Base-by-base conservation (phyloP, 1,139 yeast species). In the Zygosaccharomyces pseudobailii region DNA sequence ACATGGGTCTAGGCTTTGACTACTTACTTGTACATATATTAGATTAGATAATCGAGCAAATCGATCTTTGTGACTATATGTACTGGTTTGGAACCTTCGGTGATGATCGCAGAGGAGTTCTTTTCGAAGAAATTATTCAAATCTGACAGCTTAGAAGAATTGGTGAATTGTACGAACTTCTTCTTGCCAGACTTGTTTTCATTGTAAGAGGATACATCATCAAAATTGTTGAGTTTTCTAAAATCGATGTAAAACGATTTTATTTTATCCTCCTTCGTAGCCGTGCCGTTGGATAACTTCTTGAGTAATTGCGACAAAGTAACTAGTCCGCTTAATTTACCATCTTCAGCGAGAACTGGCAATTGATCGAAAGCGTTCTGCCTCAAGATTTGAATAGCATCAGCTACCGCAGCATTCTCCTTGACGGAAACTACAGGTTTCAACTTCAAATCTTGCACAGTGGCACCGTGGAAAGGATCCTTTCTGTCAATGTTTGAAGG, bases 1-100 rank as follows among this genome's bases (percentile, higher is more conserved):
- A 28, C 25, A 31, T 27, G n/a, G 19, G 28, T 21, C 13, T 20
- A 5, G 19, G 19, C 25, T 9, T 13, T 13, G 17, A 9, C 19
- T 28, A 31, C 24, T 31, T 47, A 40, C 45, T 41, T 41, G 50
- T 43, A 42, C 40, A 47, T 47, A 44, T 27, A 17, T 43, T 34
- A 37, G 23, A 24, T 53, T 53, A 60, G 75, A 69, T 76, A 87
- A 40, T 87, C 79, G 60, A 87, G 74, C 66, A 87, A 74, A 67
- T 87, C 95, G 60, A 87, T 94, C 74, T 87, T 87, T 55, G 95
- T 87, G 51, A 87, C 95, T 51, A 87, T 84, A 66, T 87, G 94
- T 42, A 85, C 77, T 43, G 95, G 95, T 64, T 78, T 83, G 63
- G 79, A 75, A 23, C 79, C 82, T 62, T 84, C 92, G 44, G 95